A percentile compares a stretch with the other conserved stretches of the same genome.
These are phyloP conservation scores for Pythium vanterpoolii DNA, from an alignment of 352 stramenopile genomes.

Conservation along the genomic window DNA sequence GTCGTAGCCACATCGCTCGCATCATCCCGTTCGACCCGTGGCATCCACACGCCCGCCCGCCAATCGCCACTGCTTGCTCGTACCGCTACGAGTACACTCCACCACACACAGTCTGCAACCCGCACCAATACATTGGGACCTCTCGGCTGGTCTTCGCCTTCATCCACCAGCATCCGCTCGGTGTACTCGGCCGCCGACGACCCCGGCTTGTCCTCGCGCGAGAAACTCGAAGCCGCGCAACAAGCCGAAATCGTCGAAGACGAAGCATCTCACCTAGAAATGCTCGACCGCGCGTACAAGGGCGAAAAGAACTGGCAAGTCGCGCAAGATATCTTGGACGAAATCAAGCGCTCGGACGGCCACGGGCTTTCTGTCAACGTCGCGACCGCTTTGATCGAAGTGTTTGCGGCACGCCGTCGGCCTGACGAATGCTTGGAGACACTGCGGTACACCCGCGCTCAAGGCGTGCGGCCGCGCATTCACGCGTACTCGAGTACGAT, in stretches of 20 bases:
- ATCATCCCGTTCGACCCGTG: background rate
- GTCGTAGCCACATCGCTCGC: background rate
- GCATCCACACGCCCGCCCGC: conserved; percentile 9
- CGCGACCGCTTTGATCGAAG: conserved; percentile 60
- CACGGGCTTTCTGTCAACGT: conserved; percentile 39
- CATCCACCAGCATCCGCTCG: background rate
- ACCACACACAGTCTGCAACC: conserved; percentile 6
- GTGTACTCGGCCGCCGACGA: conserved; percentile 20
- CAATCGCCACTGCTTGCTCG: background rate
- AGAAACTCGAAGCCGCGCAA: conserved; percentile 8
- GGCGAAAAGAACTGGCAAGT: conserved; percentile 37
- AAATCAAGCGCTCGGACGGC: conserved; percentile 36
- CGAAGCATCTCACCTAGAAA: conserved; percentile 24
- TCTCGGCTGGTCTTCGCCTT: background rate
- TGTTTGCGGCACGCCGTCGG: conserved; percentile 41
- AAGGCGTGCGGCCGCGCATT: conserved; percentile 74
- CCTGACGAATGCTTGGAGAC: conserved; percentile 58
- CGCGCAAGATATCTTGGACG: conserved; percentile 50
- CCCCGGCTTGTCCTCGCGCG: background rate
- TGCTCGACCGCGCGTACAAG: conserved; percentile 28
- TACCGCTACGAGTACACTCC: background rate
- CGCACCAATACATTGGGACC: background rate
- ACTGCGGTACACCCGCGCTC: conserved; percentile 59
- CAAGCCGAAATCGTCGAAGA: conserved; percentile 6
- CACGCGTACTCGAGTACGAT: conserved; percentile 81